Base-by-base conservation (phyloP, 2,329 filamentous ascomycete species). In the Lasiodiplodia citricola region DNA sequence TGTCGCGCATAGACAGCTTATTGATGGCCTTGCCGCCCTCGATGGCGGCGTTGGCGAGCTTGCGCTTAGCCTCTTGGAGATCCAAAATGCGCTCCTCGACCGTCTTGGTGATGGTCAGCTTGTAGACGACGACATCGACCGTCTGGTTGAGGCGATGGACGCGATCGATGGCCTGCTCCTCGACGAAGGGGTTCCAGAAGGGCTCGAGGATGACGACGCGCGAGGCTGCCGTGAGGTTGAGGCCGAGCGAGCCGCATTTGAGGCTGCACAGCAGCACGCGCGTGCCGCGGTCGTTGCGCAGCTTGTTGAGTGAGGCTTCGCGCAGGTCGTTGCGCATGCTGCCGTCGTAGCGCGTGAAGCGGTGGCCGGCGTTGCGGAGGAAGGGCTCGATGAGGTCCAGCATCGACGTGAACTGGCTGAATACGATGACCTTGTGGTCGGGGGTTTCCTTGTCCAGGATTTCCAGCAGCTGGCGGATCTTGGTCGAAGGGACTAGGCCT, bases 161-260 rank as follows among this genome's bases (percentile, higher is more conserved):
- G 67, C 96, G 93, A 80, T 99, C 96, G 74, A 99, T 99, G 60
- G 96, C 96, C 84, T 99, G 96, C 79, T 99, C 96, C 83, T 99
- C 96, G 41, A 99, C 93, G 76, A 99, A 99, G 2, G 94, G 96
- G 79, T 99, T 99, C 96, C 96, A 99, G 81, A 99, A 99, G 0
- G 96, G 96, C 80, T 99, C 96, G 54, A 99, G 85, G 73, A 99
- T 97, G 65, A 99, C 90, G 3, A 99, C 96, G 21, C 96, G 88
- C 71, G 92, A 96, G 11, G 96, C 96, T 0, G 94, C 96, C 7
- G 96, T 99, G 66, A 99, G 84, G 79, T 99, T 99, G 35, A 99
- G 88, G 2, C 96, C 96, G 56, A 99, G 81, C 62, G 93, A 94
- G 72, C 96, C 96, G 75, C 96, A 98, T 75, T 97, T 96, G 72